Conservation (phyloP, 225 moss, liverwort and hornwort species). For the Antitrichia curtipendula region DNA sequence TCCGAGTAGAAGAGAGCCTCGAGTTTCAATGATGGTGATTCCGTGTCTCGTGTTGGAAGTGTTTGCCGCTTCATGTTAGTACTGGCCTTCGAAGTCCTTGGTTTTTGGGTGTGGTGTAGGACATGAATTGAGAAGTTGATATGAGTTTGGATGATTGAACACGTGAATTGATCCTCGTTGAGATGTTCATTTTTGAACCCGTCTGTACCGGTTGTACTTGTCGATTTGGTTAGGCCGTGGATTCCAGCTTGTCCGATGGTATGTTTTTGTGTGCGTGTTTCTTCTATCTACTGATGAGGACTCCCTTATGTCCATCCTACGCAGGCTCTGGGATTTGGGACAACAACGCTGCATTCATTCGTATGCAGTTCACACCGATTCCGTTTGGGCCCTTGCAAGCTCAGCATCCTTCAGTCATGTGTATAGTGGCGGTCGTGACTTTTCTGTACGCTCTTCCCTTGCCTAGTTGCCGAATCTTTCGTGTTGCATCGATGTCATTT, state of each 20-base stretch:
- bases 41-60: background rate
- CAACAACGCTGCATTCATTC: conserved; percentile 94
- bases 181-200: background rate
- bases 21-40: background rate
- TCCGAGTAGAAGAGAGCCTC: background rate
- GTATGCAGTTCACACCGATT: conserved; percentile 91
- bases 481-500: background rate
- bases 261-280: background rate
- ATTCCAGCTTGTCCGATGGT: background rate
- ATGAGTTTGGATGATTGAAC: background rate
- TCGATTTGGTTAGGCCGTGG: background rate
- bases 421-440: conserved; percentile 58
- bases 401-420: conserved; percentile 81
- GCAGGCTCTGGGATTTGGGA: conserved; percentile 93
- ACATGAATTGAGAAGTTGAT: background rate
- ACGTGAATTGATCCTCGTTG: background rate
- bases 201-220: background rate
- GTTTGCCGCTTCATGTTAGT: background rate
- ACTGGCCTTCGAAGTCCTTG: background rate
- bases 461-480: background rate
- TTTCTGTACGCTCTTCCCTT: conserved; percentile 39
- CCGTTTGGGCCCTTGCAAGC: conserved; percentile 88
- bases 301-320: background rate
- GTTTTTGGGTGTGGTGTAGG: background rate
- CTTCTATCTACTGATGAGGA: background rate